These are phyloP conservation scores for Dipodascus geniculatus DNA, from an alignment of 805 yeast genomes.

Conservation along the genomic window DNA sequence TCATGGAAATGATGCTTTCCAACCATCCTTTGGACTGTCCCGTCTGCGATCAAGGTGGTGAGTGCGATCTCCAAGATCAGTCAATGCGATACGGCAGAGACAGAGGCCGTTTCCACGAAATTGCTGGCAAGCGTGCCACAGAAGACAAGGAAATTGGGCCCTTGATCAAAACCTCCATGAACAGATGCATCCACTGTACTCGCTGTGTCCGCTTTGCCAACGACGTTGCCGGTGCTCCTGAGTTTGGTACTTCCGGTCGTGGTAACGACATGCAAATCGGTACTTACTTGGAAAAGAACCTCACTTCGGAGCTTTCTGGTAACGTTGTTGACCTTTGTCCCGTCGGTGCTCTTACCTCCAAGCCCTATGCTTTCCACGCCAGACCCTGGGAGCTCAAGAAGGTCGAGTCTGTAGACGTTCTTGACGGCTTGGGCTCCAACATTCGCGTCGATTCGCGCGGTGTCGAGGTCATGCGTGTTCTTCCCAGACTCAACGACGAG, in stretches of 20 bases:
- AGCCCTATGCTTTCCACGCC: slow-evolving; percentile 86
- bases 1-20: slow-evolving; percentile 76
- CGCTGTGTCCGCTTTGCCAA: slow-evolving; percentile 83
- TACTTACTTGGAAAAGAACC: slow-evolving; percentile 73
- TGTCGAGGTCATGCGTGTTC: slow-evolving; percentile 73
- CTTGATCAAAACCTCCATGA: slow-evolving; percentile 79
- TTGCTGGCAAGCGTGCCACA: slow-evolving; percentile 77
- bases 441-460: slow-evolving; percentile 82
- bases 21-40: slow-evolving; percentile 92
- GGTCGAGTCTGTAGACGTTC: slow-evolving; percentile 76
- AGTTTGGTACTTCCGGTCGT: slow-evolving; percentile 79
- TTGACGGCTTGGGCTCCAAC: slow-evolving; percentile 75
- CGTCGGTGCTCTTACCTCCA: slow-evolving; percentile 82
- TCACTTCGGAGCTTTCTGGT: slow-evolving; percentile 77
- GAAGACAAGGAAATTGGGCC: slow-evolving; percentile 90
- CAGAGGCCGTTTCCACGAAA: slow-evolving; percentile 74
- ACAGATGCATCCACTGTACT: slow-evolving; percentile 86
- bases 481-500: slow-evolving; percentile 78
- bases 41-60: slow-evolving; percentile 90
- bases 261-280: slow-evolving; percentile 91
- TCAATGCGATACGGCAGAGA: slow-evolving; percentile 72
- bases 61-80: slow-evolving; percentile 87
- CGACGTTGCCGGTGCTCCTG: slow-evolving; percentile 89
- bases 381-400: slow-evolving; percentile 90
- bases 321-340: slow-evolving; percentile 83